Evolutionary conservation across 352 stramenopile species (phyloP).

Genomic region (Phytophthora megakarya): DNA sequence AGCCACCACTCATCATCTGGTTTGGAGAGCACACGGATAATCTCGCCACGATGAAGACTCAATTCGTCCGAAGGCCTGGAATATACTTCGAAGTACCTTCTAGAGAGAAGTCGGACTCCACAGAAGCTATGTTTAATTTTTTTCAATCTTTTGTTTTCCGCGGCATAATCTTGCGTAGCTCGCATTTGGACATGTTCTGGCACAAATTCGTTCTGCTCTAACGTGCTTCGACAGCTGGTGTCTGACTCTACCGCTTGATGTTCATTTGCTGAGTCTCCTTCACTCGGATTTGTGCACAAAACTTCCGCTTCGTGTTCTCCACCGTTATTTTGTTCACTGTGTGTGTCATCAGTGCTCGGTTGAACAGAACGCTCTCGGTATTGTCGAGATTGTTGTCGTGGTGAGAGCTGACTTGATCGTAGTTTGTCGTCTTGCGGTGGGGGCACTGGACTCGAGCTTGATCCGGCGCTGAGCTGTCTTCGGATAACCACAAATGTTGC

Average conservation of each 20-base stretch:
- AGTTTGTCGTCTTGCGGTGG: constrained; percentile 21
- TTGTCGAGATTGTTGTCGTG: constrained; percentile 38
- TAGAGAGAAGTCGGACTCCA: too few relatives aligned
- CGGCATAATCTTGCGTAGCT: constrained; percentile 12
- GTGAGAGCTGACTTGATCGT: constrained; percentile 31
- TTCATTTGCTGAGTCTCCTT: not conserved
- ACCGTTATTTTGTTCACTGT: not conserved
- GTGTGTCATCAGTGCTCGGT: not conserved
- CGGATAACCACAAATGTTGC: not conserved
- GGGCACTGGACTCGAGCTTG: constrained; percentile 16
- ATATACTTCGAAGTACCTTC: too few relatives aligned
- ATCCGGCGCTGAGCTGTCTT: too few relatives aligned
- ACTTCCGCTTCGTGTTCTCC: not conserved
- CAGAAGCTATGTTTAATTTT: too few relatives aligned
- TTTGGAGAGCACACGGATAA: constrained; percentile 61
- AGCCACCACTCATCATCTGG: constrained; percentile 61
- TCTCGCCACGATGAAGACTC: constrained; percentile 49
- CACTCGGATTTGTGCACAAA: not conserved
- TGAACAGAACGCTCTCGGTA: constrained; percentile 38
- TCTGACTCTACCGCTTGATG: not conserved
- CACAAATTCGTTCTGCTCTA: not conserved
- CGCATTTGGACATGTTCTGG: not conserved
- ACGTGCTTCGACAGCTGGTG: not conserved
- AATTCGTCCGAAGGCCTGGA: constrained; percentile 64
- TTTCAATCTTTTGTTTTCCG: too few relatives aligned